Percentiles rank a stretch among this genome's conserved stretches.
phyloP scores from a whole-genome alignment of 75 land plant species.

The Chamaecyparis obtusa region DNA sequence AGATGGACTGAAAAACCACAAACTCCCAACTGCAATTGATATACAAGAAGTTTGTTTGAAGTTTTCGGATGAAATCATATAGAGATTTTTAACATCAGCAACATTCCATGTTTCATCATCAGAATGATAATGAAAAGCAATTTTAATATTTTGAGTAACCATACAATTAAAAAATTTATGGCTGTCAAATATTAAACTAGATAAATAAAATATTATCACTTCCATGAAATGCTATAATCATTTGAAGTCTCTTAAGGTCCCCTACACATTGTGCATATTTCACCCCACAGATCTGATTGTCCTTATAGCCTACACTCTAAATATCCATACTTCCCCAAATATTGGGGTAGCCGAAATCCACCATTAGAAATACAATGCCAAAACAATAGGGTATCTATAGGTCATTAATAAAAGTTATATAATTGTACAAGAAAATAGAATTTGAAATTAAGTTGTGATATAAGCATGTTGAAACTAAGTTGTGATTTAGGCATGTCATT shows the following conservation, averaged over 20 bases:
- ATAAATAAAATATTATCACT: too few relatives aligned
- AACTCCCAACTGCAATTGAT: neutral
- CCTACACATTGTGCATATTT: neutral
- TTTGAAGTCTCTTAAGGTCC: neutral
- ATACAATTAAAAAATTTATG: too few relatives aligned
- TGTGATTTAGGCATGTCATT: neutral
- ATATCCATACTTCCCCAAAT: neutral
- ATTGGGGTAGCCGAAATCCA: neutral
- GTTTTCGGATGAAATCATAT: neutral
- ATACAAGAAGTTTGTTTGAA: neutral
- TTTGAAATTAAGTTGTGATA: neutral
- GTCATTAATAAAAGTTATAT: neutral
- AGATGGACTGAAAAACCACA: neutral
- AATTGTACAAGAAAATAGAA: neutral
- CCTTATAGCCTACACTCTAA: neutral
- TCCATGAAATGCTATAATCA: too few relatives aligned
- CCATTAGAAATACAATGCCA: neutral
- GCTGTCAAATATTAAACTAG: neutral
- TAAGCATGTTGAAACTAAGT: neutral
- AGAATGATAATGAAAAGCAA: too few relatives aligned
- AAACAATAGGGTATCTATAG: neutral
- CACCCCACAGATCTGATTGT: neutral
- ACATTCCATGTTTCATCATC: too few relatives aligned
- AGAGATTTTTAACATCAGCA: too few relatives aligned
- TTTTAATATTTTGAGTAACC: too few relatives aligned